Evolutionary conservation across 2,329 filamentous ascomycete genomes (phyloP).

Genomic region (Cercospora sp.): DNA sequence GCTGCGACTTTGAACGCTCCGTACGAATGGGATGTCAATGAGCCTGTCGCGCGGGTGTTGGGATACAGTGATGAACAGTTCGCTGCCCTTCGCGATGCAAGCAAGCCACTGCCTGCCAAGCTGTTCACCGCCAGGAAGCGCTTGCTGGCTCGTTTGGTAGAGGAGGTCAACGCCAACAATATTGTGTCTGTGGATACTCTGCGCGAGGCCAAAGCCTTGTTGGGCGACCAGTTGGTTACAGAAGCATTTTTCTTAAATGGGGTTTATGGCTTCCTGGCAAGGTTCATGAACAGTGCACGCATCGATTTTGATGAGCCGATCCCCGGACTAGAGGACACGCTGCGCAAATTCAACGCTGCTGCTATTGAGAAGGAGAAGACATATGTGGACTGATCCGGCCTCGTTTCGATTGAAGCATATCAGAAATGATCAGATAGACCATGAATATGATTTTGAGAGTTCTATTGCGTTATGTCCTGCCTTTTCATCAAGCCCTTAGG

Average conservation of each 20-base stretch:
- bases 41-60: not conserved
- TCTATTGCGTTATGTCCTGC: not conserved
- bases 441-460: not conserved
- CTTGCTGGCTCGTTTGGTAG: not conserved
- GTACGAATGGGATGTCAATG: constrained; percentile 5
- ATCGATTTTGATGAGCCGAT: not conserved
- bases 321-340: not conserved
- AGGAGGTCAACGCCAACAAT: constrained; percentile 6
- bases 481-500: not conserved
- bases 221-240: not conserved
- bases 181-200: not conserved
- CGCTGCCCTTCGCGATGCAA: not conserved
- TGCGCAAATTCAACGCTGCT: constrained; percentile 1
- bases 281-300: not conserved
- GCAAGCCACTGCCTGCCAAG: not conserved
- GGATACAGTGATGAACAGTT: not conserved
- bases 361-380: constrained; percentile 7
- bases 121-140: constrained; percentile 1
- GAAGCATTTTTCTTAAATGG: not conserved
- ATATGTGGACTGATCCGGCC: not conserved
- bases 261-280: not conserved
- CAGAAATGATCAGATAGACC: not conserved
- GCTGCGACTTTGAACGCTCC: constrained; percentile 2
- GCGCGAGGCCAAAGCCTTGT: not conserved
- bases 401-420: not conserved